Evolutionary conservation across 2,329 filamentous ascomycete genomes (phyloP).

Genomic region (Nothophoma quercina): DNA sequence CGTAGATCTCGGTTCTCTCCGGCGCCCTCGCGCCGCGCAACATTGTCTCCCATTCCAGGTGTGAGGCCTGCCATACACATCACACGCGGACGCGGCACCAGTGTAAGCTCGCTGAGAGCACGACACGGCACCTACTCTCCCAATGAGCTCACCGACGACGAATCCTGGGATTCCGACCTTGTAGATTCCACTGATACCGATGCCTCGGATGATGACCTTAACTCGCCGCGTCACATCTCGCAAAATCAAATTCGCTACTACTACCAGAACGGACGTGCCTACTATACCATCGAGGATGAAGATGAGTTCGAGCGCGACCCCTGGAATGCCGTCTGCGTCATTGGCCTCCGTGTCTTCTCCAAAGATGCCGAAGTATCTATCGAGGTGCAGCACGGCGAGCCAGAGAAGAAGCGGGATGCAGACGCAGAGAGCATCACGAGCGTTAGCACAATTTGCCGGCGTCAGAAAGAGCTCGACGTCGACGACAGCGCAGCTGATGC

Average conservation of each 20-base stretch:
- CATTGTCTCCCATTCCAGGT: conserved; percentile 48
- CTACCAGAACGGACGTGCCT: conserved; percentile 28
- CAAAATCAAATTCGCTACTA: conserved; percentile 20
- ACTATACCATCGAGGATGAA: conserved; percentile 44
- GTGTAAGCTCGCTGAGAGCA: conserved; percentile 41
- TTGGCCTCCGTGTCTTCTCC: conserved; percentile 66
- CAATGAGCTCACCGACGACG: conserved; percentile 46
- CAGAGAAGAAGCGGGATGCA: conserved; percentile 29
- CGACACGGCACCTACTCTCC: conserved; percentile 39
- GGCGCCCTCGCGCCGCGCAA: conserved; percentile 44
- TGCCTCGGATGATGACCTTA: conserved; percentile 32
- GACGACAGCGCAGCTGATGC: conserved; percentile 52
- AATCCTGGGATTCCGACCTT: conserved; percentile 52
- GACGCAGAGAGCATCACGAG: conserved; percentile 37
- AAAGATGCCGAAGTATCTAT: conserved; percentile 60
- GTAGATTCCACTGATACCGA: conserved; percentile 45
- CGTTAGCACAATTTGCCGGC: conserved; percentile 23
- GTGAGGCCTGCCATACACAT: conserved; percentile 46
- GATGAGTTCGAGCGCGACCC: conserved; percentile 59
- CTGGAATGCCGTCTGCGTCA: conserved; percentile 69
- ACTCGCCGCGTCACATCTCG: conserved; percentile 18
- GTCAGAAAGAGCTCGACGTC: conserved; percentile 49
- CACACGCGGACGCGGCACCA: conserved; percentile 36
- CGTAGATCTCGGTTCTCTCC: conserved; percentile 31
- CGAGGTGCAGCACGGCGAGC: conserved; percentile 56